These are phyloP conservation scores for Halophytophthora batemanensis DNA, from an alignment of 352 stramenopile genomes.

Conservation along the genomic window DNA sequence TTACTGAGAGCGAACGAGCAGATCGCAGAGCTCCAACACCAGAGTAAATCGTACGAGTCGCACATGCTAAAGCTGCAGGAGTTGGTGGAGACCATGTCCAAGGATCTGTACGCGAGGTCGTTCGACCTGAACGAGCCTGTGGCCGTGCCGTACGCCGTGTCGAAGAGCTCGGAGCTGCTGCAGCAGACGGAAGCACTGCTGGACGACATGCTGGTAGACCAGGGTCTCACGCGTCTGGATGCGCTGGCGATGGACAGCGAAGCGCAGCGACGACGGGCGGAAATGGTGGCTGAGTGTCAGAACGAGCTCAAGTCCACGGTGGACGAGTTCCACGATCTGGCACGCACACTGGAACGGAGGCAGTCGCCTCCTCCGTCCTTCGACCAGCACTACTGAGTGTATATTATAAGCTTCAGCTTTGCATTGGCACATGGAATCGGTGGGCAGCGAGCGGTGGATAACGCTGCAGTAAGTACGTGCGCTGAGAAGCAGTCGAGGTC, in stretches of 20 bases:
- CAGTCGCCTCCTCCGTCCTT: conserved; percentile 7
- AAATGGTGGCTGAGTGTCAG: conserved; percentile 65
- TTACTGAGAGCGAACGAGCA: conserved; percentile 45
- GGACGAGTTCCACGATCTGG: conserved; percentile 57
- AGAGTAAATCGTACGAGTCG: conserved; percentile 40
- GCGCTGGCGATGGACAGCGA: conserved; percentile 31
- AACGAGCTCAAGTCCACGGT: conserved; percentile 53
- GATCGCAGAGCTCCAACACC: conserved; percentile 47
- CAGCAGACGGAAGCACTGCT: conserved; percentile 53
- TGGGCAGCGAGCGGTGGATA: too few relatives aligned
- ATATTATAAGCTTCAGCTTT: conserved; percentile 8
- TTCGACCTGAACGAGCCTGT: conserved; percentile 19
- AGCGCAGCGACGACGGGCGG: conserved; percentile 40
- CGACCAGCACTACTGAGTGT: conserved; percentile 2
- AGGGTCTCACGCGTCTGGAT: conserved; percentile 28
- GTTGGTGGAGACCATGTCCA: conserved; percentile 23
- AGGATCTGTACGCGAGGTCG: conserved; percentile 17
- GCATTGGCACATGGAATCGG: not conserved
- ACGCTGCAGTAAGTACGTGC: too few relatives aligned
- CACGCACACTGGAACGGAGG: conserved; percentile 26
- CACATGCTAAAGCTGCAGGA: conserved; percentile 41
- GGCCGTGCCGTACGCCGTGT: conserved; percentile 21
- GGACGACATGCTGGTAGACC: conserved; percentile 42
- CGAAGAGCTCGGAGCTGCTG: conserved; percentile 50
- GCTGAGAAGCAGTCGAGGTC: too few relatives aligned